Evolutionary conservation across 352 stramenopile species (phyloP), one percentile per base, ranked within the genome.

Genomic region (Phytophthora foliorum): DNA sequence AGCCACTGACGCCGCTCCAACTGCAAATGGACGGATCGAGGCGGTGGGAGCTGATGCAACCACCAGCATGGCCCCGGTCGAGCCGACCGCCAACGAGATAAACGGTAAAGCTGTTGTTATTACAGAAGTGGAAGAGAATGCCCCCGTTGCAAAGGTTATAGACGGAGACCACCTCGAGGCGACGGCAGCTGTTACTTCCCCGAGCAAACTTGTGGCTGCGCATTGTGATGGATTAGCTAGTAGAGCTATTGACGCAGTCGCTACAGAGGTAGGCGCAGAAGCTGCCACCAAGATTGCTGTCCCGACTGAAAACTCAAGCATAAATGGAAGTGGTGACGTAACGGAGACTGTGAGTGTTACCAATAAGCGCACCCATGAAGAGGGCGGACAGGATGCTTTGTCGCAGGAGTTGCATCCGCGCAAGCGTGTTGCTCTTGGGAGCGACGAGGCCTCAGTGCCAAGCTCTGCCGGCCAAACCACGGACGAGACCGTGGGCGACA

Each of bases 401-500:
- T 57, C 34, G 21, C 46, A 61, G 14, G 31, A 61, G 29, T 53
- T 41, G 17, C 44, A 54, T 21, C 41, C 49, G 46, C 39, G 21
- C 11, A 80, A 80, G 53, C 68, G 72, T 44, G 41, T 55, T 49
- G 68, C 72, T 60, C 21, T 72, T 13, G 38, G 21, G 8, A 27
- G 39, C 13, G 49, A 46, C 10, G 46, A 57, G 11, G 61, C 36
- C 24, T 13, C 19, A 4, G 51, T 55, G 5, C 48, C 52, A 17
- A 69, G 14, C 41, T 69, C 27, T 53, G 39, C 60, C 21, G 62
- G 36, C 4, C 63, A 74, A 63, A 69, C 51, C 11, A 70, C 61
- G 38, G 73, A 77, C 29, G 73, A 74, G 49, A 69, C 59, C 11
- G 59, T 73, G 17, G 62, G 44, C 11, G 68, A 83, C 27, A 77